These are phyloP conservation scores for Amaranthus cruentus DNA, from an alignment of 148 eudicot species.

Conservation along the genomic window DNA sequence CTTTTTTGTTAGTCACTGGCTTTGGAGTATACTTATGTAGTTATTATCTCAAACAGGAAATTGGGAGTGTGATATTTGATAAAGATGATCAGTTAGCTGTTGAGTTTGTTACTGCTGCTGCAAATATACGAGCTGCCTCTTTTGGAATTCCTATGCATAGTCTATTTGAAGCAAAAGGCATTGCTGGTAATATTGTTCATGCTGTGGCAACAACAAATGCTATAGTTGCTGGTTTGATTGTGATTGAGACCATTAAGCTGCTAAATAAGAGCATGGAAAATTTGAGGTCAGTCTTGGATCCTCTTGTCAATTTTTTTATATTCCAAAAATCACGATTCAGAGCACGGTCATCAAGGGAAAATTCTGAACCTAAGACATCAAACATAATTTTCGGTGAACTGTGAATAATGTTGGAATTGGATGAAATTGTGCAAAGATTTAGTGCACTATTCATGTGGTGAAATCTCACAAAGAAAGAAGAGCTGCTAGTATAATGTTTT, in stretches of 20 bases:
- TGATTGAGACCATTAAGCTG: conserved; percentile 93
- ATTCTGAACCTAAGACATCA: not conserved
- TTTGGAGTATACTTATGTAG: not conserved
- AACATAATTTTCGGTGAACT: not conserved
- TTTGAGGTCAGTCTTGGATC: conserved; percentile 48
- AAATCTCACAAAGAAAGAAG: too few species aligned
- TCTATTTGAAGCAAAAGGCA: conserved; percentile 97
- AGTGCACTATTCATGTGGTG: too few species aligned
- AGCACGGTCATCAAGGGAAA: not conserved
- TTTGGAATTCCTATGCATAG: conserved; percentile 92
- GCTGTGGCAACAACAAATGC: conserved; percentile 99
- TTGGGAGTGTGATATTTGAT: conserved; percentile 80
- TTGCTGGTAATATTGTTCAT: conserved; percentile 97
- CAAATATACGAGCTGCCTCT: conserved; percentile 89
- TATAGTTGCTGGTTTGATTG: conserved; percentile 86
- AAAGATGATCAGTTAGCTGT: conserved; percentile 97
- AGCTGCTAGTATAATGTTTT: too few species aligned
- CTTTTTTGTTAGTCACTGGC: conserved; percentile 8
- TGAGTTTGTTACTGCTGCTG: conserved; percentile 96
- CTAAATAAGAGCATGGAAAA: conserved; percentile 55
- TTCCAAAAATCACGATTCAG: not conserved
- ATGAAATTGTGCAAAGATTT: not conserved
- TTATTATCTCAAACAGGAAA: conserved; percentile 48
- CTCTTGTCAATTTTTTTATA: not conserved
- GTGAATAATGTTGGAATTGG: not conserved